phyloP scores from a whole-genome alignment of 2,329 filamentous ascomycete genomes.

The Fusarium sp. region DNA sequence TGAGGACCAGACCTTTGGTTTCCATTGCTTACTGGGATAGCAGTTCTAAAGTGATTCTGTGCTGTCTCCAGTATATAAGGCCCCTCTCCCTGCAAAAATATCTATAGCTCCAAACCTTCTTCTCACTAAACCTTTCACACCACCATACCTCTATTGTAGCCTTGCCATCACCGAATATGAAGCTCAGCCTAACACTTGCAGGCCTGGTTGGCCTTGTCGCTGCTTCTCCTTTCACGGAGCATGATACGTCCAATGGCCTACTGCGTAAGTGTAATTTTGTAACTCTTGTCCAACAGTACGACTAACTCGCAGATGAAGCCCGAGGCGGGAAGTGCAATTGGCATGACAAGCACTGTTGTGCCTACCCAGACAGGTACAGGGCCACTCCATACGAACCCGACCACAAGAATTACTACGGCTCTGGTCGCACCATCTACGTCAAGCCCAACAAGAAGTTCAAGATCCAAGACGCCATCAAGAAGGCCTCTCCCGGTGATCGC shows the following conservation, averaged over 20 bases:
- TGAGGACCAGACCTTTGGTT: background rate
- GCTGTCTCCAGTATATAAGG: conserved; percentile 2
- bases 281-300: accelerated
- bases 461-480: conserved; percentile 51
- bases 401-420: conserved; percentile 6
- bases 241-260: conserved; percentile 9
- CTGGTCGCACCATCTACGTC: conserved; percentile 34
- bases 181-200: conserved; percentile 13
- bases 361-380: conserved; percentile 4
- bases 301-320: conserved; percentile 11
- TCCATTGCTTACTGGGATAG: background rate
- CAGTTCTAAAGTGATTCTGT: background rate
- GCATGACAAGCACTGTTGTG: conserved; percentile 36
- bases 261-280: conserved; percentile 7
- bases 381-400: background rate
- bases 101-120: background rate
- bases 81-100: background rate
- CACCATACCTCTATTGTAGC: background rate
- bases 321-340: conserved; percentile 31
- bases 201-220: conserved; percentile 15
- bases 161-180: conserved; percentile 11
- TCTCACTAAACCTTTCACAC: background rate
- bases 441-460: conserved; percentile 47
- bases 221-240: conserved; percentile 28
- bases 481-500: conserved; percentile 46